A percentile compares a stretch with the other conserved stretches of the same genome.
These are phyloP conservation scores for Myxozyma mucilagina DNA, from an alignment of 805 yeast species.

Conservation along the genomic window DNA sequence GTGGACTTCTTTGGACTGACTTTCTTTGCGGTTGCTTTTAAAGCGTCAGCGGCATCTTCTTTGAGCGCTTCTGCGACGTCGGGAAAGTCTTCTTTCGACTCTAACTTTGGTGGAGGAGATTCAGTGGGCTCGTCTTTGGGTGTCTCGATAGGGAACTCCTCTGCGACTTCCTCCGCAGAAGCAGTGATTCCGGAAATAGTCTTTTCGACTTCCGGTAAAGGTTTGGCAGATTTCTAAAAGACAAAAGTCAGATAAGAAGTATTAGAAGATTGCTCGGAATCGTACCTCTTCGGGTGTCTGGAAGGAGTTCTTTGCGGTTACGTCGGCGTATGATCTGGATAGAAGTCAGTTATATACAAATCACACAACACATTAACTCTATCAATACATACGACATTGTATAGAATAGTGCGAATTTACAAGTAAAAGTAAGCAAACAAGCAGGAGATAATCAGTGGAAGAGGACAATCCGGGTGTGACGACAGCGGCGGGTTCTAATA, in stretches of 20 bases:
- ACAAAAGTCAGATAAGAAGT: background rate
- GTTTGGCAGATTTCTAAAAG: slow-evolving; percentile 21
- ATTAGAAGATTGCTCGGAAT: background rate
- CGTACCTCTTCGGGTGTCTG: slow-evolving; percentile 27
- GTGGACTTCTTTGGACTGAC: slow-evolving; percentile 1
- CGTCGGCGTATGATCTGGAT: slow-evolving; percentile 20
- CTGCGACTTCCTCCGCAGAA: slow-evolving; percentile 2
- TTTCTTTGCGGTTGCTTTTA: background rate
- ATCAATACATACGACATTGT: slow-evolving; percentile 3
- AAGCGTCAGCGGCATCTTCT: slow-evolving; percentile 1
- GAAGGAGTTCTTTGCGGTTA: slow-evolving; percentile 22
- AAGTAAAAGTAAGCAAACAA: background rate
- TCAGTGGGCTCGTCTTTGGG: background rate
- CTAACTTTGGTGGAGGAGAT: background rate
- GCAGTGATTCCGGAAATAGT: background rate
- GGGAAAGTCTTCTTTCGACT: slow-evolving; percentile 6
- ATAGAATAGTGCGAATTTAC: background rate
- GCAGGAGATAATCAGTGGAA: background rate
- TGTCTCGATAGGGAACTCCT: background rate
- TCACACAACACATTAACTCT: background rate
- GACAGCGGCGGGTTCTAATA: background rate
- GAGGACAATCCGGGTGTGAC: background rate
- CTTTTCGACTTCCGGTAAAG: slow-evolving; percentile 12
- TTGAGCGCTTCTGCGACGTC: slow-evolving; percentile 11
- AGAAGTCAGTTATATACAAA: background rate